Percentiles rank a stretch among this genome's conserved stretches.
Conservation (phyloP, 2,329 filamentous ascomycete species). For the Moelleriella libera region DNA sequence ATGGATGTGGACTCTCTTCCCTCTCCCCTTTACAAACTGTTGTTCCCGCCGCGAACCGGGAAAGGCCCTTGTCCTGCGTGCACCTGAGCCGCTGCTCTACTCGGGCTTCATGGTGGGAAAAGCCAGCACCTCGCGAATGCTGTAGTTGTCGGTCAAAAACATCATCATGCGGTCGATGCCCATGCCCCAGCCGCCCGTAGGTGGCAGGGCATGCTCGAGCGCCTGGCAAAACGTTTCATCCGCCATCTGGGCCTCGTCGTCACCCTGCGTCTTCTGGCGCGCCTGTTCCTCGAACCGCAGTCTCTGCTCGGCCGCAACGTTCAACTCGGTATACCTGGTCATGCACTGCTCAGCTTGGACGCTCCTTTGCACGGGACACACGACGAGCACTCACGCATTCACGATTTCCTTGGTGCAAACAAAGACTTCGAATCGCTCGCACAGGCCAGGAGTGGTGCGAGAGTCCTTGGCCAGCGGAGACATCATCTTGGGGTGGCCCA, state of each 20-base stretch:
- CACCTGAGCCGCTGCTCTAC: slow-evolving; percentile 7
- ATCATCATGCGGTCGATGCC: slow-evolving; percentile 89
- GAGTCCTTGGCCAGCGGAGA: slow-evolving; percentile 94
- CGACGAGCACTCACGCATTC: slow-evolving; percentile 45
- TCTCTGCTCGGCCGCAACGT: slow-evolving; percentile 86
- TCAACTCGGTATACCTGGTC: slow-evolving; percentile 69
- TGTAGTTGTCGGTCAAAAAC: slow-evolving; percentile 89
- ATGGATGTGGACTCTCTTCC: not conserved
- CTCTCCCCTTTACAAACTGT: not conserved
- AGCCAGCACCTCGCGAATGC: slow-evolving; percentile 86
- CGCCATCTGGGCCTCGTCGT: slow-evolving; percentile 90
- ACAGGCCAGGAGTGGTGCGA: slow-evolving; percentile 66
- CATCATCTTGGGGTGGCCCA: slow-evolving; percentile 57
- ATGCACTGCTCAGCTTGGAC: not conserved
- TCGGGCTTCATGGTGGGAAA: slow-evolving; percentile 99
- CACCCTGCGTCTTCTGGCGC: slow-evolving; percentile 86
- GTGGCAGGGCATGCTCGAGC: slow-evolving; percentile 81
- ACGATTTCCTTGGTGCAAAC: slow-evolving; percentile 68
- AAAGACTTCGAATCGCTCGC: slow-evolving; percentile 95
- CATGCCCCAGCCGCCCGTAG: slow-evolving; percentile 93
- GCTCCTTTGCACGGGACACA: not conserved
- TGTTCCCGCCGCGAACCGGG: not conserved
- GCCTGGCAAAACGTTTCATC: slow-evolving; percentile 91
- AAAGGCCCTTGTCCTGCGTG: not conserved
- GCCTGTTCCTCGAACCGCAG: slow-evolving; percentile 82